Percentiles rank a stretch among this genome's conserved stretches.
These are phyloP conservation scores for Exserohilum turcica DNA, from an alignment of 2,329 filamentous ascomycete genomes.

Conservation along the genomic window DNA sequence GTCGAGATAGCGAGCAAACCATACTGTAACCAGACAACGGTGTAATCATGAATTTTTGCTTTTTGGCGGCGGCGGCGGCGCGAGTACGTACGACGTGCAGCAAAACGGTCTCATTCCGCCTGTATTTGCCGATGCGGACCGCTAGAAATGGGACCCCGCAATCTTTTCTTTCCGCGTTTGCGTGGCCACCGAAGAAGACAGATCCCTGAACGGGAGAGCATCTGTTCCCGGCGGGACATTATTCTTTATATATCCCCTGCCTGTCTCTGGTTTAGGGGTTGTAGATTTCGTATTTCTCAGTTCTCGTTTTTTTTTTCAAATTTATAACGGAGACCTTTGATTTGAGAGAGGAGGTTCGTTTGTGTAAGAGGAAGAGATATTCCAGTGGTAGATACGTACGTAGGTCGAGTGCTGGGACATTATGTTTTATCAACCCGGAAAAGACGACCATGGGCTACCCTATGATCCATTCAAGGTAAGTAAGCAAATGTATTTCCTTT, in stretches of 20 bases:
- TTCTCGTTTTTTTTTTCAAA: too few species aligned
- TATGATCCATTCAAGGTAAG: constrained; percentile 62
- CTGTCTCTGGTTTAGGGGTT: background rate
- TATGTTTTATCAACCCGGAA: constrained; percentile 62
- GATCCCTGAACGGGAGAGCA: background rate
- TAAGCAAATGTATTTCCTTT: background rate
- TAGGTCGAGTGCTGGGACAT: background rate
- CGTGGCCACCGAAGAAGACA: background rate
- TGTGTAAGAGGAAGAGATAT: background rate
- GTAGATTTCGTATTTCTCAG: too few species aligned
- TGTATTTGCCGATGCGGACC: background rate
- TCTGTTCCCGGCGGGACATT: too few species aligned
- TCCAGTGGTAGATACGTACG: background rate
- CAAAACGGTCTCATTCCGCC: background rate
- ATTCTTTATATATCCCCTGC: background rate
- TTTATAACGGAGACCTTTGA: too few species aligned
- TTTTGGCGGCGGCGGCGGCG: too few species aligned
- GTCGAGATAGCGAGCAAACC: background rate
- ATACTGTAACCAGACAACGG: background rate
- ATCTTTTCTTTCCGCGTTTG: background rate
- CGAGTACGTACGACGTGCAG: background rate
- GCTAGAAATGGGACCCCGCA: constrained; percentile 8
- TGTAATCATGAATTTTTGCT: background rate
- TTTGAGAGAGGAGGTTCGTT: too few species aligned
- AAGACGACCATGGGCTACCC: constrained; percentile 58